A percentile compares a stretch with the other conserved stretches of the same genome.
phyloP scores from a whole-genome alignment of 306 rosid genomes.

The Ormosia emarginata region DNA sequence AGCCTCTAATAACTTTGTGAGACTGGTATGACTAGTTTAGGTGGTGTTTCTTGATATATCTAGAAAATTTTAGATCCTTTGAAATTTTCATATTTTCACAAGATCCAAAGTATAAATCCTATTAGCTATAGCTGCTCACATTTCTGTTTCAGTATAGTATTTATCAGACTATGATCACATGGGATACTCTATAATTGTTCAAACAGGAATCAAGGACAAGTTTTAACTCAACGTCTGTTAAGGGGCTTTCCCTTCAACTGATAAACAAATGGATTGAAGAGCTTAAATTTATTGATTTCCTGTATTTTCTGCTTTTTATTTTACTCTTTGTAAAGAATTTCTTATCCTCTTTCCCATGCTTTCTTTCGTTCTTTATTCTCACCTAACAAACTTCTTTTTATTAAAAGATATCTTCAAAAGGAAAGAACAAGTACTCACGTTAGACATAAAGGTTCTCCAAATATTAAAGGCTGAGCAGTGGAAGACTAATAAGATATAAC shows the following conservation, averaged over 20 bases:
- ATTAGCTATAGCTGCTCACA: background rate
- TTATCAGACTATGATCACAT: background rate
- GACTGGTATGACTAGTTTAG: background rate
- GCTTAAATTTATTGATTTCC: background rate
- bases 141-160: background rate
- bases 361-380: background rate
- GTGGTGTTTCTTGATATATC: background rate
- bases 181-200: background rate
- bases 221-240: background rate
- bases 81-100: background rate
- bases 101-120: background rate
- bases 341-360: background rate
- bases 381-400: background rate
- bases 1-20: background rate
- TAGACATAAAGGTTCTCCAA: background rate
- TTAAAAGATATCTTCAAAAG: background rate
- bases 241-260: background rate
- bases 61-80: background rate
- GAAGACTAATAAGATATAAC: background rate
- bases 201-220: background rate
- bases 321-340: background rate
- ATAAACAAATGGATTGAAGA: background rate
- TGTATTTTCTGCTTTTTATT: background rate
- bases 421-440: slow-evolving; percentile 6
- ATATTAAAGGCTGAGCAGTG: background rate